A percentile compares a stretch with the other conserved stretches of the same genome.
Evolutionary conservation across 148 eudicot genomes (phyloP).

Genomic region (Pouteria glomerata): DNA sequence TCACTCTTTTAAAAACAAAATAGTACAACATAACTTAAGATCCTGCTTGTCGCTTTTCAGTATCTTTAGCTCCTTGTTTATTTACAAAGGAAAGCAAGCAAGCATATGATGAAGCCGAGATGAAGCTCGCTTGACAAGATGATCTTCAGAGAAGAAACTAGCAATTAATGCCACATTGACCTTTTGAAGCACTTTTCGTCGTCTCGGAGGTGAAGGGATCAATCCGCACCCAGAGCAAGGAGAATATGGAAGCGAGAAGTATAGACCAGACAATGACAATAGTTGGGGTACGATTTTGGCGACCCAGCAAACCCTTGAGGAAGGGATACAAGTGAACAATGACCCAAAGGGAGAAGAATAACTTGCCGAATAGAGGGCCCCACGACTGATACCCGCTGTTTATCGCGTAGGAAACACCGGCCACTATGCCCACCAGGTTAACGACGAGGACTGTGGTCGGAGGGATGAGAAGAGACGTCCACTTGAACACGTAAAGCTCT

Average conservation of each 20-base stretch:
- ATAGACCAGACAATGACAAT: conserved; percentile 85
- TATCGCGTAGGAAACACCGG: conserved; percentile 70
- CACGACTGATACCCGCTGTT: conserved; percentile 83
- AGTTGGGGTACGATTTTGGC: conserved; percentile 76
- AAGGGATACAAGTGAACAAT: conserved; percentile 79
- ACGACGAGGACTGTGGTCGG: conserved; percentile 72
- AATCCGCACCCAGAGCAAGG: conserved; percentile 78
- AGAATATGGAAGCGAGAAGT: conserved; percentile 76
- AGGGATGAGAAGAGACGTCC: conserved; percentile 78
- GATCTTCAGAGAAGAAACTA: conserved; percentile 16
- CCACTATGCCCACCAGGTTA: conserved; percentile 74
- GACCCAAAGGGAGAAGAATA: conserved; percentile 80
- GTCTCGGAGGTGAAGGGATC: conserved; percentile 57
- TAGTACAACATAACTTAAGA: background rate
- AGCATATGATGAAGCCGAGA: background rate
- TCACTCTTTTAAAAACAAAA: background rate
- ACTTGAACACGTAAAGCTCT: conserved; percentile 73
- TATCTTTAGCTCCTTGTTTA: conserved; percentile 1
- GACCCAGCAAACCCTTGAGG: conserved; percentile 81
- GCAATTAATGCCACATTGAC: conserved; percentile 58
- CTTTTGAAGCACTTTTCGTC: conserved; percentile 21
- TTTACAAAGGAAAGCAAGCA: conserved; percentile 3
- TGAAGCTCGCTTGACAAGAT: background rate
- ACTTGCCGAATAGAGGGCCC: conserved; percentile 84
- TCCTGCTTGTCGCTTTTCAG: background rate